Conservation (phyloP, 1,284 basidiomycete species). For the Chalciporus piperatoides region DNA sequence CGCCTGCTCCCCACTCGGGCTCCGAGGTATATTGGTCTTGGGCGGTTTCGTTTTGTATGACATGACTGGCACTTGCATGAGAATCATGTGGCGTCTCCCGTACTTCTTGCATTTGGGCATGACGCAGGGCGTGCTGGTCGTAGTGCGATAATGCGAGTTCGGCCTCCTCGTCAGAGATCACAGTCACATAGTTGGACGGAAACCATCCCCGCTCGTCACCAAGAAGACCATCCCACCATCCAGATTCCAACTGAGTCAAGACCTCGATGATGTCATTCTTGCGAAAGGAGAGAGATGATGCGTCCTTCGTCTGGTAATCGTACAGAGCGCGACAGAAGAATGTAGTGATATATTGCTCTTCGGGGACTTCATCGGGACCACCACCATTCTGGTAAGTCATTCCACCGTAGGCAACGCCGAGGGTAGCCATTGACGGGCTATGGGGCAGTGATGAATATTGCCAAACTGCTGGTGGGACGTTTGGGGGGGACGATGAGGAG, state of each 20-base stretch:
- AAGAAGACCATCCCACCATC: conserved; percentile 98
- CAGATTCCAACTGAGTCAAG: conserved; percentile 84
- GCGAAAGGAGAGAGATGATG: conserved; percentile 84
- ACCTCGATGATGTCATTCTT: conserved; percentile 93
- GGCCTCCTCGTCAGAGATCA: conserved; percentile 78
- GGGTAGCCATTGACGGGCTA: conserved; percentile 26
- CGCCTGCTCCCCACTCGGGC: conserved; percentile 23
- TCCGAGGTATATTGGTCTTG: conserved; percentile 26
- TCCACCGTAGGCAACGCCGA: conserved; percentile 23
- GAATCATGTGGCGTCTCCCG: conserved; percentile 14
- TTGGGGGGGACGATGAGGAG: conserved; percentile 12
- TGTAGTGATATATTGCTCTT: conserved; percentile 59
- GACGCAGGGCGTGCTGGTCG: conserved; percentile 36
- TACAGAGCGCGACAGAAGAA: conserved; percentile 93
- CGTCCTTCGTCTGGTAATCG: conserved; percentile 86
- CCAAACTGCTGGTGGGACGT: conserved; percentile 5
- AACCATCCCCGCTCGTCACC: conserved; percentile 94
- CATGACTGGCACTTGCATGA: conserved; percentile 14
- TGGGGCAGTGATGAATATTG: background rate
- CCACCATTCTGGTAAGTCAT: conserved; percentile 23
- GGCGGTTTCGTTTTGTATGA: conserved; percentile 9
- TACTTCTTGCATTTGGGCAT: conserved; percentile 16
- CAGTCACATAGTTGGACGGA: conserved; percentile 90
- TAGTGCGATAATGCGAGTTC: conserved; percentile 57
- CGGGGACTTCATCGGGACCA: conserved; percentile 33